These are phyloP conservation scores for Xylariaceae sp. DNA, from an alignment of 2,329 filamentous ascomycete species.

Conservation along the genomic window DNA sequence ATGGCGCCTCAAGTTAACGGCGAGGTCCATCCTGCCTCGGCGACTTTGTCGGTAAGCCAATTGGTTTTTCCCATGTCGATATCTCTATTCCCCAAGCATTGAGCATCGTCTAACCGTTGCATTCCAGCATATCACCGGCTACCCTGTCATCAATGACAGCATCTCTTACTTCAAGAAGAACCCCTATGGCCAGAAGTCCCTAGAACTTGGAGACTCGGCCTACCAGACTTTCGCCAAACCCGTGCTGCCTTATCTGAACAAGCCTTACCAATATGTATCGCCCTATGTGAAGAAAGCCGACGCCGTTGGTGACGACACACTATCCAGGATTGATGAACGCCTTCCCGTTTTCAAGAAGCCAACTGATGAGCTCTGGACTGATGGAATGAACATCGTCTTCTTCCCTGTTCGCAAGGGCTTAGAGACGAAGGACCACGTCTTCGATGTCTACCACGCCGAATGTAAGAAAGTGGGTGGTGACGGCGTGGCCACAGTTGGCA, in stretches of 20 bases:
- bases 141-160: slow-evolving; percentile 77
- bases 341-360: slow-evolving; percentile 75
- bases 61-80: background rate
- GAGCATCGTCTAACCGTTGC: background rate
- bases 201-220: slow-evolving; percentile 69
- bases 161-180: slow-evolving; percentile 76
- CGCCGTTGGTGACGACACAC: slow-evolving; percentile 66
- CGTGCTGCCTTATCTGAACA: slow-evolving; percentile 71
- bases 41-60: slow-evolving; percentile 30
- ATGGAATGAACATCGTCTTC: slow-evolving; percentile 58
- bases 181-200: slow-evolving; percentile 77
- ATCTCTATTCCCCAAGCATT: background rate
- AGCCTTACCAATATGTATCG: slow-evolving; percentile 75
- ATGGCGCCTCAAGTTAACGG: slow-evolving; percentile 34
- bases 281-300: slow-evolving; percentile 86
- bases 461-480: slow-evolving; percentile 61
- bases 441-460: slow-evolving; percentile 54
- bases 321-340: slow-evolving; percentile 63
- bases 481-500: slow-evolving; percentile 62
- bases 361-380: slow-evolving; percentile 63
- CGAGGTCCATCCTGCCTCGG: slow-evolving; percentile 30
- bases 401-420: slow-evolving; percentile 60
- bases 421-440: slow-evolving; percentile 60
- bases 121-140: slow-evolving; percentile 72
- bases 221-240: slow-evolving; percentile 76